These are phyloP conservation scores for Setomelanomma holmii DNA, from an alignment of 2,329 filamentous ascomycete genomes.

Conservation along the genomic window DNA sequence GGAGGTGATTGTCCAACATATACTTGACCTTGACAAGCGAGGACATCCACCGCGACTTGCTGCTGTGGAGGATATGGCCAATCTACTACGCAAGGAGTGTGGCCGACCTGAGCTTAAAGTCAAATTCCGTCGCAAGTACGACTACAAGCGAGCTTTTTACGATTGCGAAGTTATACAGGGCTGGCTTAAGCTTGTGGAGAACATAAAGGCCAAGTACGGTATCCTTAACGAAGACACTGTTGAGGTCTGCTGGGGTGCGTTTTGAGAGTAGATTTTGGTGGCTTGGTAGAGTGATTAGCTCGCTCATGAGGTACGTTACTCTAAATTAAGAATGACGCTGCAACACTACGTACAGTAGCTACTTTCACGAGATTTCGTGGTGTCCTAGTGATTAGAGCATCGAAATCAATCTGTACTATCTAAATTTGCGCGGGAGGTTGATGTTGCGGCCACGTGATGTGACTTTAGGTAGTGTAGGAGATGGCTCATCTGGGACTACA, in stretches of 20 bases:
- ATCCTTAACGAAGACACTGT: too few relatives aligned
- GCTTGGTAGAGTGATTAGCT: too few relatives aligned
- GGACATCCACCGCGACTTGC: constrained; percentile 1
- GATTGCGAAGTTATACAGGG: too few relatives aligned
- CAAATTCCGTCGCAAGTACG: background rate
- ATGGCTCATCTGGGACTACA: constrained; percentile 1
- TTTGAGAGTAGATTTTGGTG: too few relatives aligned
- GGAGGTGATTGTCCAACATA: constrained; percentile 10
- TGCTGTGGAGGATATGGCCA: constrained; percentile 4
- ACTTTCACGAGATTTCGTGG: too few relatives aligned
- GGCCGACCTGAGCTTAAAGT: background rate
- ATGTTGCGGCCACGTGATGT: background rate
- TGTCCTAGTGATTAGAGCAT: background rate
- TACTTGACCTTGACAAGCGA: constrained; percentile 7
- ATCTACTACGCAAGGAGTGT: background rate
- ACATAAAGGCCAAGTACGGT: too few relatives aligned
- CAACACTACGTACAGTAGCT: too few relatives aligned
- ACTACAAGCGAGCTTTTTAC: too few relatives aligned
- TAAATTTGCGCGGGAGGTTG: background rate
- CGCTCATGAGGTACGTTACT: too few relatives aligned
- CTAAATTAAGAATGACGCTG: too few relatives aligned
- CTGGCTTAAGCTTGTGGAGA: too few relatives aligned
- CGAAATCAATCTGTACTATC: background rate
- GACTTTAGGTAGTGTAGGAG: background rate
- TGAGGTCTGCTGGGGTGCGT: too few relatives aligned